Evolutionary conservation across 306 rosid species (phyloP), one percentile per base, ranked within the genome.

Genomic region (Trifolium dubium): DNA sequence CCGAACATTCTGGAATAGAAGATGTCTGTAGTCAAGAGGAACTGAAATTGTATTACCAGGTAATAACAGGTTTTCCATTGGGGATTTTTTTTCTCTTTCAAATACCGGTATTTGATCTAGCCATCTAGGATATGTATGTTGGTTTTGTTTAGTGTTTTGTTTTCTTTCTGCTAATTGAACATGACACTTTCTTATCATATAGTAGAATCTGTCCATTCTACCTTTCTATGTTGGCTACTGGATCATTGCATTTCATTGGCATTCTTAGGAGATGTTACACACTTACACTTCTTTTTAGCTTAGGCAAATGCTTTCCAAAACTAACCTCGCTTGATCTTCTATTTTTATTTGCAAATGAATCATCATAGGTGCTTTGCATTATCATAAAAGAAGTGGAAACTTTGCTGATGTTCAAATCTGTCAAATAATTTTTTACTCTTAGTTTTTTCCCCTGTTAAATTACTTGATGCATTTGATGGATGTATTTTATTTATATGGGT

Each of bases 1-100:
- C 82, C 19, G 58, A 72, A 62, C 66, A 69, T 77, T 75, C 81
- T 77, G 87, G 77, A 78, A 39, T 65, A 28, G 97, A 79, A 77
- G 71, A 55, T 69, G 58, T 66, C 61, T 79, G 82, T 74, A 81
- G 77, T 79, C 90, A 87, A 53, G 85, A 71, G 67, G 87, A 83
- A 68, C 64, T 76, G 67, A 89, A 82, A 72, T 73, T 82, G 70
- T 94, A 94, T 79, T 79, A 83, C 82, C 96, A 86, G 97, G 98
- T 91, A 77, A 35, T 60, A 51, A 35, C 65, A 61, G 51, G 59
- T 64, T 49, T 8, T 15, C 46, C 17, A 53, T 46, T 7, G 37
- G 79, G 53, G 23, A 17, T 41, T 55, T 69, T 32, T 23, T 23
- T 23, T 23, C 23, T 23, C 23, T 23, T 73, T 69, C 74, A 29